Percentiles rank a stretch among this genome's conserved stretches.
phyloP scores from a whole-genome alignment of 202 grass and related monocot genomes.

The Thinopyrum obtusiflorum region DNA sequence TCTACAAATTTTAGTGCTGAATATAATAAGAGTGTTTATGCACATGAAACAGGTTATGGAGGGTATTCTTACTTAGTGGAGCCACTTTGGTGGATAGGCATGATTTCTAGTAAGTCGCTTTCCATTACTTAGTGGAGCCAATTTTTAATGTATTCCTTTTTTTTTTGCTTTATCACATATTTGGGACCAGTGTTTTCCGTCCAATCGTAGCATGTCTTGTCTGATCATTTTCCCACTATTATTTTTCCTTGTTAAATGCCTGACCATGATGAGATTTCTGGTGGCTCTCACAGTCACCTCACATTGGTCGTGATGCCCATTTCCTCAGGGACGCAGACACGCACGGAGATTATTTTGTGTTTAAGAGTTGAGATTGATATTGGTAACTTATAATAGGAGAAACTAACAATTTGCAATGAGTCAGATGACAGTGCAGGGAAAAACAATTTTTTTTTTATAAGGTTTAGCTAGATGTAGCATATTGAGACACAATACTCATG shows the following conservation, averaged over 20 bases:
- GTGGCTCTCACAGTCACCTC: neutral
- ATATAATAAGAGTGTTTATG: conserved; percentile 27
- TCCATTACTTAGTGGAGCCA: too few species aligned
- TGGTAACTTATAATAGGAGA: neutral
- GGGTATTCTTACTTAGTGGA: conserved; percentile 86
- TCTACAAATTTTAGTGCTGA: neutral
- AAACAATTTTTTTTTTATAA: conserved; percentile 3
- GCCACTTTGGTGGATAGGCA: conserved; percentile 90
- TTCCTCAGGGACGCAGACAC: neutral
- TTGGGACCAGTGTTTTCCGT: neutral
- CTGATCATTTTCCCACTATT: neutral
- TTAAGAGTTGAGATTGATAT: conserved; percentile 9
- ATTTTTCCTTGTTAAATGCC: conserved; percentile 14
- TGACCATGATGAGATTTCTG: neutral
- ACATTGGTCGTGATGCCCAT: neutral
- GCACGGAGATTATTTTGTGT: neutral
- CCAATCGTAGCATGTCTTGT: conserved; percentile 11
- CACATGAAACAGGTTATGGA: conserved; percentile 56
- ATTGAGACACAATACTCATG: neutral
- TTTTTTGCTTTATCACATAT: neutral
- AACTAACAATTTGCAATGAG: neutral
- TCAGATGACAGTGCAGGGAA: neutral
- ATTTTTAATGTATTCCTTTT: conserved; percentile 3
- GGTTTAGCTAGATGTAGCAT: neutral
- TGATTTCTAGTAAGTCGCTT: conserved; percentile 74